phyloP scores from a whole-genome alignment of 768 basidiomycete species.

The Hirschioporus abietinus region DNA sequence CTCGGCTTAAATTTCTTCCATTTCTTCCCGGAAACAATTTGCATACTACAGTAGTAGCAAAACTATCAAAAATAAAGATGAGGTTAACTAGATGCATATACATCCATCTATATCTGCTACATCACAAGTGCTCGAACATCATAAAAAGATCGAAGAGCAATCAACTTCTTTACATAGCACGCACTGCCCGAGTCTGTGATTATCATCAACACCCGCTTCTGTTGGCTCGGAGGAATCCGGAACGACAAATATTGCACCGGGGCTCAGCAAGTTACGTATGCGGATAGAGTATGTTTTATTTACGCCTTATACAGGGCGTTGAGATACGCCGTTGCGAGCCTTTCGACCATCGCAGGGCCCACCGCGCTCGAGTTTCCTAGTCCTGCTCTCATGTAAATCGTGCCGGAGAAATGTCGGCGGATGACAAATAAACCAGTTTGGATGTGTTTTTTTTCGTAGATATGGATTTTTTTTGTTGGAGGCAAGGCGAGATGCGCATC shows the following conservation, averaged over 20 bases:
- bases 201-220: not conserved
- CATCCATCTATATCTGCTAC: not conserved
- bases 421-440: not conserved
- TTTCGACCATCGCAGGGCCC: conserved; percentile 74
- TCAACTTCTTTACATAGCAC: not conserved
- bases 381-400: conserved; percentile 35
- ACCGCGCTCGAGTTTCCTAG: conserved; percentile 78
- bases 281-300: not conserved
- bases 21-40: not conserved
- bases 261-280: not conserved
- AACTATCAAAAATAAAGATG: no score
- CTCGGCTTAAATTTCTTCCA: not conserved
- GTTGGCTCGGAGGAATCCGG: not conserved
- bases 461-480: no score
- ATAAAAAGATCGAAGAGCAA: not conserved
- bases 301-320: conserved; percentile 79
- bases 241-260: not conserved
- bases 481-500: no score
- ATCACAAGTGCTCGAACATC: not conserved
- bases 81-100: not conserved
- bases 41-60: no score
- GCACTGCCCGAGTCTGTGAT: not conserved
- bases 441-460: not conserved
- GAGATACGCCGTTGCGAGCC: conserved; percentile 74
- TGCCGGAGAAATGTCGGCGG: not conserved